Evolutionary conservation across 768 basidiomycete genomes (phyloP).

Genomic region (Russula dissimulans): DNA sequence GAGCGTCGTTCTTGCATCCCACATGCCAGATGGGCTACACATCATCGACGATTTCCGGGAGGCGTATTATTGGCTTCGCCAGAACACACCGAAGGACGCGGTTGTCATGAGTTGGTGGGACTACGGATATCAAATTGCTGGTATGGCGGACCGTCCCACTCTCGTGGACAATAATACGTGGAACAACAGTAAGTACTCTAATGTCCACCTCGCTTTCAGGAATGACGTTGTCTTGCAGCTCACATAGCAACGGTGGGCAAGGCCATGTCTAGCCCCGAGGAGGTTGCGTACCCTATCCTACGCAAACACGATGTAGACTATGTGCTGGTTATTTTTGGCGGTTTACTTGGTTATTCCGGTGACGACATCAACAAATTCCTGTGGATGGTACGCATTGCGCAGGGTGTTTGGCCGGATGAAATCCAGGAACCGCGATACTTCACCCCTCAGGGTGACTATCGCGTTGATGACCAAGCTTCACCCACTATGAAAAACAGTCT

Average conservation of each 20-base stretch:
- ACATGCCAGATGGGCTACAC: slow-evolving; percentile 75
- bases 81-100: slow-evolving; percentile 86
- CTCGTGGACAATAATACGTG: slow-evolving; percentile 99
- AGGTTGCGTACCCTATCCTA: slow-evolving; percentile 93
- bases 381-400: slow-evolving; percentile 95
- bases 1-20: slow-evolving; percentile 86
- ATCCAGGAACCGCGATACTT: slow-evolving; percentile 95
- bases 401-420: slow-evolving; percentile 97
- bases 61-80: slow-evolving; percentile 97
- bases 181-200: slow-evolving; percentile 84
- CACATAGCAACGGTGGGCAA: slow-evolving; percentile 99
- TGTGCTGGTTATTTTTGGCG: slow-evolving; percentile 95
- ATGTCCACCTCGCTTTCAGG: neutral
- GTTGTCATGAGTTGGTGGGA: slow-evolving; percentile 99
- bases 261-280: slow-evolving; percentile 91
- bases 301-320: slow-evolving; percentile 97
- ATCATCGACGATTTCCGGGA: slow-evolving; percentile 99
- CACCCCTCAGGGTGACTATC: slow-evolving; percentile 86
- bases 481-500: slow-evolving; percentile 87
- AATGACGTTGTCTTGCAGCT: slow-evolving; percentile 35
- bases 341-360: slow-evolving; percentile 91
- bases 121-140: slow-evolving; percentile 98
- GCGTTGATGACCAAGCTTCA: slow-evolving; percentile 78
- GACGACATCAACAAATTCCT: slow-evolving; percentile 99
- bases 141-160: slow-evolving; percentile 95